phyloP scores from a whole-genome alignment of 2,329 filamentous ascomycete genomes.

The Didymella lethalis region DNA sequence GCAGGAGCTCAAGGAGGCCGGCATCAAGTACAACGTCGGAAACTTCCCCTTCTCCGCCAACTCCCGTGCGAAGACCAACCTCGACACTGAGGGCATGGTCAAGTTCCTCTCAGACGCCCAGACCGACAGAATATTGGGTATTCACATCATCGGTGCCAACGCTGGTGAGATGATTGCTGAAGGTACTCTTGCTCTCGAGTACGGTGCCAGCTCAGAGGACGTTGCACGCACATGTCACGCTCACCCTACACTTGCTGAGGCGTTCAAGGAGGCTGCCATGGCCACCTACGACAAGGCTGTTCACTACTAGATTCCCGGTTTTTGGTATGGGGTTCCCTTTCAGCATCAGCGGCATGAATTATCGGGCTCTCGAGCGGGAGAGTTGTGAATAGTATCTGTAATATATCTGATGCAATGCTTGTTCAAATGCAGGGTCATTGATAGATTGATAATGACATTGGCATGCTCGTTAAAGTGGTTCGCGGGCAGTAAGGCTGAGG shows the following conservation, averaged over 20 bases:
- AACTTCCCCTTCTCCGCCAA: conserved; percentile 98
- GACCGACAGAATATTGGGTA: conserved; percentile 92
- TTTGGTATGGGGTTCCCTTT: conserved; percentile 38
- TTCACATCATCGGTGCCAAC: conserved; percentile 95
- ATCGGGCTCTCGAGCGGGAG: conserved; percentile 46
- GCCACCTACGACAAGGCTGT: conserved; percentile 94
- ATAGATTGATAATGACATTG: not conserved
- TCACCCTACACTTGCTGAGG: conserved; percentile 93
- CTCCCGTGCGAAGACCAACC: conserved; percentile 97
- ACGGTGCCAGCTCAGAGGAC: conserved; percentile 87
- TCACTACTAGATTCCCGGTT: conserved; percentile 72
- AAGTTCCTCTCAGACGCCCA: conserved; percentile 97
- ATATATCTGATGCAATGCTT: conserved; percentile 47
- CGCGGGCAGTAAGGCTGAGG: conserved; percentile 31
- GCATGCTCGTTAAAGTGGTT: conserved; percentile 8
- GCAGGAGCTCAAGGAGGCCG: conserved; percentile 89
- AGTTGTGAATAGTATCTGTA: conserved; percentile 54
- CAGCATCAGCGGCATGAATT: conserved; percentile 47
- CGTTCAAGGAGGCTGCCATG: conserved; percentile 99
- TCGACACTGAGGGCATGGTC: conserved; percentile 93
- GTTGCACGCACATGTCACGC: conserved; percentile 84
- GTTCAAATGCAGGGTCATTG: conserved; percentile 29
- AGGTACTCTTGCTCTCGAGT: conserved; percentile 92
- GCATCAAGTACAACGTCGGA: conserved; percentile 90
- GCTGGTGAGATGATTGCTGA: conserved; percentile 99